Evolutionary conservation across 116 monocot genomes (phyloP), one percentile per base, ranked within the genome.

Genomic region (Cymodocea nodosa): DNA sequence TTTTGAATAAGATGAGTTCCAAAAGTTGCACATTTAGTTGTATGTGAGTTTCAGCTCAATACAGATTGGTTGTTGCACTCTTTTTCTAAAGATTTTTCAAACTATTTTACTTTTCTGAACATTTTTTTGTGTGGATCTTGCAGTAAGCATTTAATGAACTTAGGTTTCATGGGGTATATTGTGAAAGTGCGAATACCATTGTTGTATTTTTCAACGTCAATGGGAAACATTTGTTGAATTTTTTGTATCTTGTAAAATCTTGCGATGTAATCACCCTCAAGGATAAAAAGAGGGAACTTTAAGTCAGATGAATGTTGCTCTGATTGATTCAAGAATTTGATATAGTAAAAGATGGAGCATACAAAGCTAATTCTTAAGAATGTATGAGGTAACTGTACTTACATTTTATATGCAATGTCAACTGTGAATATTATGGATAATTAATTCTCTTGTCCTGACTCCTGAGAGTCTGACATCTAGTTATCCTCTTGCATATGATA

Each of bases 321-420:
- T 64, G 62, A 22, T 63, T 23, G 40, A 51, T 35, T 55, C 56
- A 67, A 60, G 49, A 63, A 71, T 74, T 63, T 51, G 35, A 60
- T 73, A 64, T 79, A 71, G 71, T 72, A 66, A 83, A 79, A 78
- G 75, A 74, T 80, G 73, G 78, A 76, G 77, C 74, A 63, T 70
- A 61, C 70, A 80, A 81, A 71, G 78, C 69, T 78, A 76, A 70
- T 48, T 83, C 61, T 64, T 87, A 80, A 71, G 75, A 73, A 60
- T 78, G 39, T 49, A 36, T 80, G 77, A 87, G 86, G 80, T 87
- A 83, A 80, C 69, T 60, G 60, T 73, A 70, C 19, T 25, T 54
- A 10, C 11, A 53, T 67, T 30, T 34, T n/a, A 67, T 60, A 34
- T 64, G 71, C 59, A 52, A 16, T 35, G 23, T 72, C 40, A 0